phyloP scores from a whole-genome alignment of 2,329 filamentous ascomycete genomes.

The Botryotinia convoluta region DNA sequence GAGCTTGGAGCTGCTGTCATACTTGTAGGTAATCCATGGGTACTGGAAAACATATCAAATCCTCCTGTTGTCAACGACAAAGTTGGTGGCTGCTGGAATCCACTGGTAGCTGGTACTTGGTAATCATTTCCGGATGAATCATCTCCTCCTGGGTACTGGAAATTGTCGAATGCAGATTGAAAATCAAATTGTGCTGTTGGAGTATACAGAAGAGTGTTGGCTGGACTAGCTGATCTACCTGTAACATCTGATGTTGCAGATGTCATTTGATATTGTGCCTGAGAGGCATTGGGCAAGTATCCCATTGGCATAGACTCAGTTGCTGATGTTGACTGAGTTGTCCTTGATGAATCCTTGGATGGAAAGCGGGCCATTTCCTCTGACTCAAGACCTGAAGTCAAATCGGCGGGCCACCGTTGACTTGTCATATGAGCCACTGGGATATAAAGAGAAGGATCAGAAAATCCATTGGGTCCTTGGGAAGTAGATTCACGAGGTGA shows the following conservation, averaged over 20 bases:
- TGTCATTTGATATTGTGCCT: constrained; percentile 37
- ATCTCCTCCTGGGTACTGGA: constrained; percentile 32
- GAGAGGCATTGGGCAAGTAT: constrained; percentile 32
- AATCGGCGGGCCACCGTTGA: constrained; percentile 33
- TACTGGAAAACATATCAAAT: constrained; percentile 30
- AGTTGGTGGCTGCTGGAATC: constrained; percentile 23
- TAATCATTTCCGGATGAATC: constrained; percentile 31
- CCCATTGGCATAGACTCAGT: constrained; percentile 32
- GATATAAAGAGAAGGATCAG: constrained; percentile 32
- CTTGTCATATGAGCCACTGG: constrained; percentile 29
- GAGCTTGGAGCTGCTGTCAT: constrained; percentile 23
- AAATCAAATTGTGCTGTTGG: constrained; percentile 35
- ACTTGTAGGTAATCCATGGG: constrained; percentile 25
- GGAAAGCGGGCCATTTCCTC: constrained; percentile 34
- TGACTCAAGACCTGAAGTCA: constrained; percentile 30
- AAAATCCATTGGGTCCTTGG: constrained; percentile 34
- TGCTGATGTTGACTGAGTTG: constrained; percentile 30
- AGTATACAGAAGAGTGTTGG: constrained; percentile 33
- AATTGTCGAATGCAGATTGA: constrained; percentile 32
- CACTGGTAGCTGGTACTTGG: constrained; percentile 30
- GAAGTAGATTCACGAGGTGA: constrained; percentile 33
- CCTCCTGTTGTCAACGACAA: constrained; percentile 29
- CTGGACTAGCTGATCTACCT: constrained; percentile 37
- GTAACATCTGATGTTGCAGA: constrained; percentile 37
- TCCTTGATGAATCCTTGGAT: constrained; percentile 36